phyloP scores from a whole-genome alignment of 495 filamentous ascomycete genomes.

The Astrothelium macrocarpum region DNA sequence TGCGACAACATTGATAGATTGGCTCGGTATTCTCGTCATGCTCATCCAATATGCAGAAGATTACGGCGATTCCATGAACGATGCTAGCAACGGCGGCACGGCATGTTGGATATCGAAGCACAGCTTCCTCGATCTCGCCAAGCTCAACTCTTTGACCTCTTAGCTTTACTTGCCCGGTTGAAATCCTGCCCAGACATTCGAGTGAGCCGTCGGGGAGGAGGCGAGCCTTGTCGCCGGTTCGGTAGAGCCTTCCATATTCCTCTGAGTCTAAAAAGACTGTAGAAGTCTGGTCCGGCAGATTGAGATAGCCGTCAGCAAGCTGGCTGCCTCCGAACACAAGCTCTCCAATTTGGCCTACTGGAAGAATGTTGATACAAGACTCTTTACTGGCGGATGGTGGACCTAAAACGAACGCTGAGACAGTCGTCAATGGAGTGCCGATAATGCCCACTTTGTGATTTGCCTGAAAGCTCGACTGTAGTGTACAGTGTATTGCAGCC shows the following conservation, averaged over 20 bases:
- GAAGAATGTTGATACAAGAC: conserved; percentile 42
- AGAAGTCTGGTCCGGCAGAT: conserved; percentile 65
- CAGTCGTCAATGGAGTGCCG: conserved; percentile 62
- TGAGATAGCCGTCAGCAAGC: conserved; percentile 73
- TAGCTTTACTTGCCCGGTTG: conserved; percentile 69
- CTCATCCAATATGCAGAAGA: conserved; percentile 50
- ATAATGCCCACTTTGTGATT: conserved; percentile 53
- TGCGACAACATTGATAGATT: conserved; percentile 49
- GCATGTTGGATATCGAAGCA: conserved; percentile 44
- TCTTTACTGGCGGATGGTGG: conserved; percentile 14
- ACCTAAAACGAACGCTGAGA: conserved; percentile 60
- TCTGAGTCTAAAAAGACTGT: conserved; percentile 54
- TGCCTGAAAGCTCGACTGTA: conserved; percentile 39
- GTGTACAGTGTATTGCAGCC: conserved; percentile 66
- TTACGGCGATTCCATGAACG: conserved; percentile 49
- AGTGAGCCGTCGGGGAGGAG: conserved; percentile 58
- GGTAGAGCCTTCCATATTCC: conserved; percentile 54
- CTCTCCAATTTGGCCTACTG: conserved; percentile 63
- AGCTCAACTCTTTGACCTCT: conserved; percentile 75
- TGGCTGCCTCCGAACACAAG: conserved; percentile 72
- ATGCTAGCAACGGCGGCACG: conserved; percentile 51
- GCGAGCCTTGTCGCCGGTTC: conserved; percentile 75
- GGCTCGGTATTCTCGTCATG: conserved; percentile 24
- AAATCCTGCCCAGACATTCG: conserved; percentile 75
- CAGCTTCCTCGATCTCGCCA: conserved; percentile 68